Evolutionary conservation across 2,329 filamentous ascomycete species (phyloP).

Genomic region (Ilyonectria sp.): DNA sequence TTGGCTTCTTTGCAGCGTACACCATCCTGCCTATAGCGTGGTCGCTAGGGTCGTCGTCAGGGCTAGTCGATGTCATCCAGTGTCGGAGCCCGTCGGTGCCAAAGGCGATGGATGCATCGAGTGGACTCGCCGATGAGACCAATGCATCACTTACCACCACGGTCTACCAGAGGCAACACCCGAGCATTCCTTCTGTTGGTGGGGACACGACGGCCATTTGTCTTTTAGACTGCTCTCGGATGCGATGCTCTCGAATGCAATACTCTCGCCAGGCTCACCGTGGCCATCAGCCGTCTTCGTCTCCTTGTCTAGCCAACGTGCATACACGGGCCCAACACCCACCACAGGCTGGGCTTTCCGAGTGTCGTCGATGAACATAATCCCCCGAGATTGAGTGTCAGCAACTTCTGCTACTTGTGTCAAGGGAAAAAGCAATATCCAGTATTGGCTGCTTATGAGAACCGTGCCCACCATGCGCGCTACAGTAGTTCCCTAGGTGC

Average conservation of each 20-base stretch:
- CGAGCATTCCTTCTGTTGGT: slow-evolving; percentile 35
- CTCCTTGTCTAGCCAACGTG: background rate
- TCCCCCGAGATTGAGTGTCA: background rate
- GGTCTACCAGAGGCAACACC: slow-evolving; percentile 18
- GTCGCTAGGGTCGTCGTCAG: slow-evolving; percentile 12
- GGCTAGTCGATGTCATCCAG: slow-evolving; percentile 15
- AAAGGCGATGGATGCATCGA: background rate
- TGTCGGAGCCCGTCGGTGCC: background rate
- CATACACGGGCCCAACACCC: background rate
- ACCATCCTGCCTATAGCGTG: slow-evolving; percentile 31
- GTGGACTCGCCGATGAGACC: slow-evolving; percentile 7
- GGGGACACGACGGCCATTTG: slow-evolving; percentile 3
- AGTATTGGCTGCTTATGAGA: background rate
- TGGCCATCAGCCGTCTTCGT: background rate
- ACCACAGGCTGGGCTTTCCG: slow-evolving; percentile 3
- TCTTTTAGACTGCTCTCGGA: background rate
- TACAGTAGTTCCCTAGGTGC: background rate
- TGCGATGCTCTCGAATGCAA: background rate
- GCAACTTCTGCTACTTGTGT: slow-evolving; percentile 8
- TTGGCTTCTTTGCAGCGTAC: slow-evolving; percentile 25
- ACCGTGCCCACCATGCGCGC: background rate
- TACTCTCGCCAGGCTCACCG: background rate
- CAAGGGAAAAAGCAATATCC: slow-evolving; percentile 10
- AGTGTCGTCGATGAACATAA: slow-evolving; percentile 11
- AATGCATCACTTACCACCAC: slow-evolving; percentile 17